Base-by-base conservation (phyloP, 179 eudicot genomes). In the Drosera spatulata region DNA sequence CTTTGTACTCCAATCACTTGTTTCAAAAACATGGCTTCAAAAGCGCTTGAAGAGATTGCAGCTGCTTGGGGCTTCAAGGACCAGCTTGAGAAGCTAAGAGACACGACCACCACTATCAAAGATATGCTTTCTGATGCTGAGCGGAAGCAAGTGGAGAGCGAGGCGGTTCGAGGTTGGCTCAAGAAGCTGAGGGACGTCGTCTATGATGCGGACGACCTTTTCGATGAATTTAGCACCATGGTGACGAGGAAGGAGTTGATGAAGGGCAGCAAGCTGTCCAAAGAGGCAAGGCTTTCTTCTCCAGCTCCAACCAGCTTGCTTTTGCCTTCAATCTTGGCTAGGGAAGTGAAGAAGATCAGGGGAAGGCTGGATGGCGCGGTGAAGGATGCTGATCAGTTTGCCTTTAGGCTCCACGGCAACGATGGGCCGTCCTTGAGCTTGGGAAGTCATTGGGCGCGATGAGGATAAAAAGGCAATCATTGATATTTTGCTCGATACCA, bases 91-190 rank as follows among this genome's bases (percentile, higher is more conserved):
- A 69, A 67, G 54, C 64, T 69, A 33, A 59, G 40, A n/a, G 10
- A 58, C 8, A 66, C 57, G 0, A 12, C 67, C n/a, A 14, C 22
- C 8, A 39, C 56, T 13, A 41, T 77, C 15, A 10, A 55, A 7
- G 72, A 53, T 2, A 65, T 73, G 57, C 70, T 75, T 50, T 39
- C 2, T n/a, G 73, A 67, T 62, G 76, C 71, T 0, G 72, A 70
- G 3, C 69, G 65, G 39, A 10, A 41, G 53, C 62, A 33, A 56
- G 53, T 61, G 48, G 52, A 22, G 15, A 38, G 42, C 5, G 37
- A 53, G 22, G 44, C 46, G 10, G 48, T 43, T 13, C 3, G 33
- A 6, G 53, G 39, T 45, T 71, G 72, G 71, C 66, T 74, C 15
- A 11, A 64, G 12, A 61, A 63, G 59, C 68, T 77, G 2, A 57